A percentile compares a stretch with the other conserved stretches of the same genome.
phyloP scores from a whole-genome alignment of 2,329 filamentous ascomycete genomes.

The Alternaria longipes region DNA sequence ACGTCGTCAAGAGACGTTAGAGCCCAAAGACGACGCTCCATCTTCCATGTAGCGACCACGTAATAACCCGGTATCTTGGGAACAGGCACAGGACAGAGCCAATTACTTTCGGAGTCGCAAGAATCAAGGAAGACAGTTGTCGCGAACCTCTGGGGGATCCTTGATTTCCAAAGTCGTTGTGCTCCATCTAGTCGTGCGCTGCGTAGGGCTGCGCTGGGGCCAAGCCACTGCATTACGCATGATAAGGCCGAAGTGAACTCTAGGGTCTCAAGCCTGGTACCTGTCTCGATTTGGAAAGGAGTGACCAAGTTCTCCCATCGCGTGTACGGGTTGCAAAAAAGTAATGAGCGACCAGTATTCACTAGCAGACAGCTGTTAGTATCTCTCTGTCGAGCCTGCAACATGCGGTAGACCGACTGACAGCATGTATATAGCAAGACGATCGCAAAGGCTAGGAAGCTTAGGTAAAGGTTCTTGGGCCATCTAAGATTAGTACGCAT shows the following conservation, averaged over 20 bases:
- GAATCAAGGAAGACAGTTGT: no score
- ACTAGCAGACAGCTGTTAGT: not conserved
- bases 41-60: constrained; percentile 7
- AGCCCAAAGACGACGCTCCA: not conserved
- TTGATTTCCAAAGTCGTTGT: not conserved
- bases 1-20: not conserved
- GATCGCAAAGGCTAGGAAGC: not conserved
- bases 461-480: not conserved
- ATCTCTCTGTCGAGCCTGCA: not conserved
- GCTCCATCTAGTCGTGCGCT: not conserved
- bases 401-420: not conserved
- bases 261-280: not conserved
- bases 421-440: not conserved
- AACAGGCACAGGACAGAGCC: not conserved
- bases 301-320: not conserved
- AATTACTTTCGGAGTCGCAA: not conserved
- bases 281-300: not conserved
- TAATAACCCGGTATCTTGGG: constrained; percentile 14
- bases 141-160: not conserved
- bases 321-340: not conserved
- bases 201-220: not conserved
- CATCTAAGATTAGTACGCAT: not conserved
- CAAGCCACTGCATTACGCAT: constrained; percentile 15
- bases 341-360: not conserved
- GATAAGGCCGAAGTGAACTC: constrained; percentile 8